Evolutionary conservation across 495 filamentous ascomycete species (phyloP), one percentile per base, ranked within the genome.

Genomic region (Aspergillus mulundensis): DNA sequence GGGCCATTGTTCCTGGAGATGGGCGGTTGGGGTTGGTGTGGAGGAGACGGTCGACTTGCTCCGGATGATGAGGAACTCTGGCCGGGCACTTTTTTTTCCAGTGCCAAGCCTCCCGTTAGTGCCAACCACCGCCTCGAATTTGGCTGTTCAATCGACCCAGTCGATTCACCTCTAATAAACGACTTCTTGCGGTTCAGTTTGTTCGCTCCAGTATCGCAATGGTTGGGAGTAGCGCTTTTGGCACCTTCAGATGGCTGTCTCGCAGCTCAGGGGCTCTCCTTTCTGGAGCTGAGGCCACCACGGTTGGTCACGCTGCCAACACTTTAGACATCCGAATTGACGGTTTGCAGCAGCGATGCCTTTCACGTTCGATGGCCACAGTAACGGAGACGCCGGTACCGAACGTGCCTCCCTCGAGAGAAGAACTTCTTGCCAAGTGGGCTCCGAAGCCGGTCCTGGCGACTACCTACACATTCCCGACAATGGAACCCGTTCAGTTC

Each of bases 381-480:
- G 86, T 89, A 1, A 95, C 91, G n/a, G 87, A 90, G 60, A 74
- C 80, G 30, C 57, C 69, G 40, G 36, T 59, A 12, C 47, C 38
- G 7, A 49, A 62, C 45, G 56, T 74, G 64, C 44, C 78, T 20
- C 51, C 74, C 62, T 78, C 74, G 51, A 71, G 72, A 64, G 68
- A 73, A 51, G 54, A 60, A 57, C 65, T 56, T 56, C 55, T 60
- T 43, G 57, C 68, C 54, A 34, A 61, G 51, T 73, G 72, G 69
- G 58, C 59, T 46, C 57, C 56, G 21, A 44, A 57, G 43, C 69
- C 66, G 23, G 89, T 95, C 61, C 80, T 84, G 28, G 77, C 91
- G 11, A 97, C 94, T 46, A 81, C 95, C 75, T 88, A 97, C 83
- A 73, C 79, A 62, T 99, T 97, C 77, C 94, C 95, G 32, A 77